Conservation (phyloP, 2,329 filamentous ascomycete genomes). For the Colletotrichum phormii region DNA sequence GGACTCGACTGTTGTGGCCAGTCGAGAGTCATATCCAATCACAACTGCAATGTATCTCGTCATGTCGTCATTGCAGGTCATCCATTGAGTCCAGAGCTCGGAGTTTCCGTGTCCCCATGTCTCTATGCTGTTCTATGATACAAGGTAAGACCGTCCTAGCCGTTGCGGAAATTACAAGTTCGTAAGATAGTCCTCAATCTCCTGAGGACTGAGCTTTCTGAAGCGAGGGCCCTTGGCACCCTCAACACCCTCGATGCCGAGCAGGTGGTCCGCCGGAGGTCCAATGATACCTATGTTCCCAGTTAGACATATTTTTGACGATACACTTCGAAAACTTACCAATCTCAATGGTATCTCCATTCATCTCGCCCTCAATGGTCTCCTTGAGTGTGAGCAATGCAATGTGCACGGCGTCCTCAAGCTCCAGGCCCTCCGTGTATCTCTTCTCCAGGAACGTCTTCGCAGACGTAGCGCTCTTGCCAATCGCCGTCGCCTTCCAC, state of each 20-base stretch:
- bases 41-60: not conserved
- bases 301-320: conserved; percentile 16
- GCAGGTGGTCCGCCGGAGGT: conserved; percentile 89
- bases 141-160: conserved; percentile 44
- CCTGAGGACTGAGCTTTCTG: conserved; percentile 94
- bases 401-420: conserved; percentile 99
- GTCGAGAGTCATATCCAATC: not conserved
- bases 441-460: conserved; percentile 99
- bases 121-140: conserved; percentile 50
- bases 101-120: conserved; percentile 23
- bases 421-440: conserved; percentile 95
- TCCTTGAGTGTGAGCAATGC: conserved; percentile 97
- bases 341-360: conserved; percentile 97
- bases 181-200: conserved; percentile 99
- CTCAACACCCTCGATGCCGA: conserved; percentile 91
- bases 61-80: conserved; percentile 24
- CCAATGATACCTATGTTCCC: conserved; percentile 83
- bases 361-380: conserved; percentile 99
- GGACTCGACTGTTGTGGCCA: not conserved
- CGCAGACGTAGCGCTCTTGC: conserved; percentile 96
- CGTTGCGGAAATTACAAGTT: conserved; percentile 77
- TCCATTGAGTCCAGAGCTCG: conserved; percentile 37
- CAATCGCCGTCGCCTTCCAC: conserved; percentile 99
- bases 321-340: conserved; percentile 65
- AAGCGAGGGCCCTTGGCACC: conserved; percentile 88